These are phyloP conservation scores for Lachancea sp. DNA, from an alignment of 805 yeast species.

Conservation along the genomic window DNA sequence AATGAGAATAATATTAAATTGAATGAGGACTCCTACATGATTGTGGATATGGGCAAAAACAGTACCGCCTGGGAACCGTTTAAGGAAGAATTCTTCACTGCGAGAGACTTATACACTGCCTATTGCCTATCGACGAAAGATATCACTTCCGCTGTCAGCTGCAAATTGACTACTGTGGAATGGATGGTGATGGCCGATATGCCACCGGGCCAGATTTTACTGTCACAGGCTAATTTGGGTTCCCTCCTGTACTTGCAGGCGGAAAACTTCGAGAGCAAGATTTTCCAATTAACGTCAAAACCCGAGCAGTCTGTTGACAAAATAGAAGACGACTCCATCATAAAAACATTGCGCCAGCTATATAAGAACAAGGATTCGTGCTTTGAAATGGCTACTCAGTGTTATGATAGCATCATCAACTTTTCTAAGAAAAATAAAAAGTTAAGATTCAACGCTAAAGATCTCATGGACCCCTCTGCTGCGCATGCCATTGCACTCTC, in stretches of 20 bases:
- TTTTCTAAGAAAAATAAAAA: slow-evolving; percentile 35
- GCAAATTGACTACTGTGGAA: slow-evolving; percentile 57
- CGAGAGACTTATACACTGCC: slow-evolving; percentile 71
- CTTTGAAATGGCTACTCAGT: slow-evolving; percentile 32
- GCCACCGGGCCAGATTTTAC: slow-evolving; percentile 54
- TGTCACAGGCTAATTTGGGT: slow-evolving; percentile 65
- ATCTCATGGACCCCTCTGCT: slow-evolving; percentile 38
- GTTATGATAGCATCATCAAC: slow-evolving; percentile 40
- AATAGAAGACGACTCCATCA: slow-evolving; percentile 22
- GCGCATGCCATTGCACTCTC: slow-evolving; percentile 72
- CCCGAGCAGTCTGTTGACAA: slow-evolving; percentile 19
- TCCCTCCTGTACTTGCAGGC: slow-evolving; percentile 62
- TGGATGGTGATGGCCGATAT: slow-evolving; percentile 71
- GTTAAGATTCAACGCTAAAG: slow-evolving; percentile 29
- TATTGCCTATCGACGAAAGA: slow-evolving; percentile 66
- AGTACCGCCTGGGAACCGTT: slow-evolving; percentile 65
- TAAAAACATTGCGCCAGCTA: slow-evolving; percentile 21
- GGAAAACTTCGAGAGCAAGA: slow-evolving; percentile 52
- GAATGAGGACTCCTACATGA: slow-evolving; percentile 29
- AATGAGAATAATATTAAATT: slow-evolving; percentile 25
- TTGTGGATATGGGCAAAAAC: slow-evolving; percentile 32
- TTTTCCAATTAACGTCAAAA: slow-evolving; percentile 27
- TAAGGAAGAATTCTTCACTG: slow-evolving; percentile 68
- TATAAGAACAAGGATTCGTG: slow-evolving; percentile 28
- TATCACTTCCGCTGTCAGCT: slow-evolving; percentile 49